Percentiles rank a stretch among this genome's conserved stretches.
These are phyloP conservation scores for Herpetomonas tarakana DNA, from an alignment of 208 protist species.

Conservation along the genomic window DNA sequence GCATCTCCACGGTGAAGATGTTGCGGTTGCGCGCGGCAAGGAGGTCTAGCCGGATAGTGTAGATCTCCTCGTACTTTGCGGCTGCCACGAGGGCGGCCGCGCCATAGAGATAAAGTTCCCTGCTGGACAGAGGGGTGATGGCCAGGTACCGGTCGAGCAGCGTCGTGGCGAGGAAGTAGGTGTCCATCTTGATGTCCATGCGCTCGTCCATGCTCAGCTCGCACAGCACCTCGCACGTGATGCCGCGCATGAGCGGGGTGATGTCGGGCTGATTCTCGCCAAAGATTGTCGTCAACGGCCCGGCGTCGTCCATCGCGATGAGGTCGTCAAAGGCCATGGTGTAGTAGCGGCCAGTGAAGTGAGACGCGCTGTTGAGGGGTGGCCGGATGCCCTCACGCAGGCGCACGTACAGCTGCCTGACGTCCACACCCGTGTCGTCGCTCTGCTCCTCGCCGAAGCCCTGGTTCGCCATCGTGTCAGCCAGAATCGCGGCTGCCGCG, in stretches of 20 bases:
- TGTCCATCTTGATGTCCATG: constrained; percentile 47
- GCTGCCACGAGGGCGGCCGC: constrained; percentile 95
- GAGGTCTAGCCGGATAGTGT: constrained; percentile 78
- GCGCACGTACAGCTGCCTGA: constrained; percentile 15
- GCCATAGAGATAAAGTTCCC: constrained; percentile 47
- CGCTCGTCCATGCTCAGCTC: constrained; percentile 27
- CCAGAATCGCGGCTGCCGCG: constrained; percentile 28
- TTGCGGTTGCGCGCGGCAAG: constrained; percentile 92
- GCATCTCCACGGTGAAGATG: constrained; percentile 73
- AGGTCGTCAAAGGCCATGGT: constrained; percentile 49
- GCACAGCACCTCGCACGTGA: constrained; percentile 42
- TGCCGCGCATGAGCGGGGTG: constrained; percentile 22
- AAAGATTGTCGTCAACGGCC: constrained; percentile 16
- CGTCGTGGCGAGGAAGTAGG: constrained; percentile 72
- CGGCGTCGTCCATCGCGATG: constrained; percentile 57
- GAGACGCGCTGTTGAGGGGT: constrained; percentile 16
- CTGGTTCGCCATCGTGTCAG: not conserved
- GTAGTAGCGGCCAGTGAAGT: constrained; percentile 45
- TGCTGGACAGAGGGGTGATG: constrained; percentile 40
- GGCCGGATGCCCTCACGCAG: constrained; percentile 24
- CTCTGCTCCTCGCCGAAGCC: not conserved
- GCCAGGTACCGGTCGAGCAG: constrained; percentile 84
- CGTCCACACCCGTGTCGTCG: constrained; percentile 1
- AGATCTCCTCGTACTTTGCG: constrained; percentile 98
- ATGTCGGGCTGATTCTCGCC: constrained; percentile 9